Conservation (phyloP, 2,329 filamentous ascomycete species). For the Cladobotryum mycophilum region DNA sequence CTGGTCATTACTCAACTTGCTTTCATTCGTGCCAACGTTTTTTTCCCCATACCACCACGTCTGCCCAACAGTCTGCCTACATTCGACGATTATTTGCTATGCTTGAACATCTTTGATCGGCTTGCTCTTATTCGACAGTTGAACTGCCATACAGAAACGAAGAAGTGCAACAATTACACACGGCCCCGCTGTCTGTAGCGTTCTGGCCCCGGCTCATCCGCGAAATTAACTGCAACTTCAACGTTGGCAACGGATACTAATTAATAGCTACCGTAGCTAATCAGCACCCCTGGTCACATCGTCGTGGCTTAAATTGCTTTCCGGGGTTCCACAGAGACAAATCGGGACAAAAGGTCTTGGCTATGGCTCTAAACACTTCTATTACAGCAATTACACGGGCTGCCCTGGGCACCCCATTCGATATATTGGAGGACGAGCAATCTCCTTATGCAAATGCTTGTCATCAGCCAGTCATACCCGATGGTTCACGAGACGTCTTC, state of each 20-base stretch:
- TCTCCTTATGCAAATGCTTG: slow-evolving; percentile 1
- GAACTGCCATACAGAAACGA: slow-evolving; percentile 2
- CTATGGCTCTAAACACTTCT: neutral
- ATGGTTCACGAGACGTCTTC: slow-evolving; percentile 17
- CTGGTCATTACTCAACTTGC: neutral
- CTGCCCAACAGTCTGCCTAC: slow-evolving; percentile 4
- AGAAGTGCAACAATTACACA: slow-evolving; percentile 2
- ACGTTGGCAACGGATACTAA: slow-evolving; percentile 2
- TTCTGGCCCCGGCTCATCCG: slow-evolving; percentile 11
- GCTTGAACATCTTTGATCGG: slow-evolving; percentile 7
- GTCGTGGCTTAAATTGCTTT: slow-evolving; percentile 4
- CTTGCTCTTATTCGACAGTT: slow-evolving; percentile 6
- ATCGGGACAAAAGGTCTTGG: slow-evolving; percentile 7
- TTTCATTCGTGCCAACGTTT: slow-evolving; percentile 2
- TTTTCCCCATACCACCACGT: neutral
- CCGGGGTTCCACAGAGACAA: neutral
- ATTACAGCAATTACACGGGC: neutral
- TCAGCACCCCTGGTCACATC: slow-evolving; percentile 10
- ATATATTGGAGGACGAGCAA: slow-evolving; percentile 11
- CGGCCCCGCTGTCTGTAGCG: slow-evolving; percentile 4
- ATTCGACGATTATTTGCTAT: slow-evolving; percentile 9
- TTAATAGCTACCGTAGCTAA: slow-evolving; percentile 9
- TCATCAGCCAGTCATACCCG: neutral
- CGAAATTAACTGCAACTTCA: slow-evolving; percentile 15
- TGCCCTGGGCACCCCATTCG: slow-evolving; percentile 5